phyloP scores from a whole-genome alignment of 352 stramenopile species.

The Globisporangium echinulatum region DNA sequence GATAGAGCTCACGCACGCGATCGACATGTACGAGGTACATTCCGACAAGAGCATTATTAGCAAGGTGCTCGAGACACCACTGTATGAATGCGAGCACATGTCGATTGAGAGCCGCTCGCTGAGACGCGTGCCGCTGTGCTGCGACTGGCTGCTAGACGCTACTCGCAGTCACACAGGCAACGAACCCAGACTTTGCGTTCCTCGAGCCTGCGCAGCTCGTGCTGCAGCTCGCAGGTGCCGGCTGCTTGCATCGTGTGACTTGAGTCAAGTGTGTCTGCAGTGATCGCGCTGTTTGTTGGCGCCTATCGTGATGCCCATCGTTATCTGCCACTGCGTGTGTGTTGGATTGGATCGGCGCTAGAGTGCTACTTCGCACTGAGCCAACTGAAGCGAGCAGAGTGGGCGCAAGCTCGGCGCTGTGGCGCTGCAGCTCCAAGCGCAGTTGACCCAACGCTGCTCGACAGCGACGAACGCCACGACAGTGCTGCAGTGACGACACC shows the following conservation, averaged over 20 bases:
- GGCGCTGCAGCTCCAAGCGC: background rate
- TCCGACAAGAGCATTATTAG: too few species aligned
- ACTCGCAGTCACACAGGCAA: slow-evolving; percentile 22
- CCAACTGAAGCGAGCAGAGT: slow-evolving; percentile 26
- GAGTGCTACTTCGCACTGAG: slow-evolving; percentile 22
- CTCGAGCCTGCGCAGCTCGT: slow-evolving; percentile 28
- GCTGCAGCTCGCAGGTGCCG: slow-evolving; percentile 31
- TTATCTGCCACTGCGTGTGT: background rate
- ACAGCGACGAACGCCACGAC: background rate
- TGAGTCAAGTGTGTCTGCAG: background rate
- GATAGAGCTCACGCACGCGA: slow-evolving; percentile 21
- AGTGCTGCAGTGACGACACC: background rate
- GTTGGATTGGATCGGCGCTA: slow-evolving; percentile 3
- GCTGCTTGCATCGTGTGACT: background rate
- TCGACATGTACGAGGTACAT: slow-evolving; percentile 37
- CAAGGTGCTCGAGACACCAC: background rate
- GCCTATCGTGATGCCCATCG: too few species aligned
- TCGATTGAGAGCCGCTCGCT: background rate
- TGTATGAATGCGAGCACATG: background rate
- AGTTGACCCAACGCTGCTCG: background rate
- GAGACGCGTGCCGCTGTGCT: too few species aligned
- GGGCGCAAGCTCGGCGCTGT: slow-evolving; percentile 12
- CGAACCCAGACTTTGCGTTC: slow-evolving; percentile 42
- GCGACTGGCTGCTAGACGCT: slow-evolving; percentile 16
- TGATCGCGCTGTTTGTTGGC: background rate